Conservation (phyloP, 169 alveolate genomes). For the Plasmodium inui region DNA sequence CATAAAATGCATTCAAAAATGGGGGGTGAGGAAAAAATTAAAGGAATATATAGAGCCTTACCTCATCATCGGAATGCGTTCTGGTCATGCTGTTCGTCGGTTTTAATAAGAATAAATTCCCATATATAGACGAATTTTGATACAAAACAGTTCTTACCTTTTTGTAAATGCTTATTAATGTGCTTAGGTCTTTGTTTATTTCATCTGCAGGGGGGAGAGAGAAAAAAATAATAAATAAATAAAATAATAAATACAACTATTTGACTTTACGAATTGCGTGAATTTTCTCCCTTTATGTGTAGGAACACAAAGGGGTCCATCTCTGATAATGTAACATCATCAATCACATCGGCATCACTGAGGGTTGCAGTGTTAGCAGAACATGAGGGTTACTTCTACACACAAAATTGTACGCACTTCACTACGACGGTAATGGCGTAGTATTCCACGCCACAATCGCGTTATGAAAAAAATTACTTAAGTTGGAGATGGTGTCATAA, state of each 20-base stretch:
- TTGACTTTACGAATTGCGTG: neutral
- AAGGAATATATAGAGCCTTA: neutral
- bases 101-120: slow-evolving; percentile 27
- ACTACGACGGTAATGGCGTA: neutral
- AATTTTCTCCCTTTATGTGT: neutral
- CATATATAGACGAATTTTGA: slow-evolving; percentile 59
- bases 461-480: slow-evolving; percentile 24
- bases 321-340: neutral
- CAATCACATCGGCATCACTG: neutral
- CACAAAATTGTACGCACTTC: neutral
- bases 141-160: slow-evolving; percentile 27
- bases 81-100: slow-evolving; percentile 1
- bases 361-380: neutral
- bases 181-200: slow-evolving; percentile 31
- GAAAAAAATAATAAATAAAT: neutral
- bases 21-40: neutral
- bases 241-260: neutral
- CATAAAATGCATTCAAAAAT: neutral
- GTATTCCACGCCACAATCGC: neutral
- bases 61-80: slow-evolving; percentile 65
- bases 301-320: neutral
- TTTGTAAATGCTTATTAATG: slow-evolving; percentile 30
- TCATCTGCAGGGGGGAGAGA: slow-evolving; percentile 1
- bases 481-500: slow-evolving; percentile 34
- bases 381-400: neutral